Evolutionary conservation across 2,329 filamentous ascomycete genomes (phyloP).

Genomic region (Calonectria multiphialidica): DNA sequence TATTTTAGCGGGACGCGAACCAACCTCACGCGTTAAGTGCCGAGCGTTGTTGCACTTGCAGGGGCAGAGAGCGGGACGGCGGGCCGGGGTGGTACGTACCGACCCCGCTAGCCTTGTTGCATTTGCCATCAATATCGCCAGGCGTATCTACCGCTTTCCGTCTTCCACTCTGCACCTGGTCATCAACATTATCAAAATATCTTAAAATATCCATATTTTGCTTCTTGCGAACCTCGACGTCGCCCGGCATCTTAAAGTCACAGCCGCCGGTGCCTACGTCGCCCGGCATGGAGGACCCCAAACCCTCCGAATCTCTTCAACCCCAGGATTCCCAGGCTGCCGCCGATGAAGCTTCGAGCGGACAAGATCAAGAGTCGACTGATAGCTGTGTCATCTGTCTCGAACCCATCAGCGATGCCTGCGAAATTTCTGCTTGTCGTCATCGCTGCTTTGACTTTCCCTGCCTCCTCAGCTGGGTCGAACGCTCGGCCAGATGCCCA

Average conservation of each 20-base stretch:
- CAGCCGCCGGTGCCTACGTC: not conserved
- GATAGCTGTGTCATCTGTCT: slow-evolving; percentile 88
- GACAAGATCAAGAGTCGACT: slow-evolving; percentile 35
- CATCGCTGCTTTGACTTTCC: slow-evolving; percentile 88
- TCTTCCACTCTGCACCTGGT: not conserved
- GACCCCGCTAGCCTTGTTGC: not conserved
- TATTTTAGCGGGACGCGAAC: slow-evolving; percentile 35
- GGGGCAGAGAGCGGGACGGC: slow-evolving; percentile 12
- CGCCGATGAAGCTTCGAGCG: slow-evolving; percentile 44
- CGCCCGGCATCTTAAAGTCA: not conserved
- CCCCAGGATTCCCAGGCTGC: slow-evolving; percentile 1
- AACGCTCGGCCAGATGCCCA: slow-evolving; percentile 79
- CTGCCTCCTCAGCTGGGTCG: slow-evolving; percentile 86
- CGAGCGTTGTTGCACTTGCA: slow-evolving; percentile 35
- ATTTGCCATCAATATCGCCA: not conserved
- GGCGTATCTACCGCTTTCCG: not conserved
- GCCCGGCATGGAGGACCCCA: not conserved
- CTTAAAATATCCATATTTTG: not conserved
- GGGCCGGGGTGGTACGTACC: slow-evolving; percentile 2
- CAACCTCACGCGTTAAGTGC: slow-evolving; percentile 37
- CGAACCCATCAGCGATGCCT: slow-evolving; percentile 78
- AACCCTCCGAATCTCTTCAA: slow-evolving; percentile 40
- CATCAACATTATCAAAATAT: not conserved
- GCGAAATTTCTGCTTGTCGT: slow-evolving; percentile 79
- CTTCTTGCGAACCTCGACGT: not conserved